Evolutionary conservation across 2,329 filamentous ascomycete species (phyloP).

Genomic region (Leptographium radiaticola): DNA sequence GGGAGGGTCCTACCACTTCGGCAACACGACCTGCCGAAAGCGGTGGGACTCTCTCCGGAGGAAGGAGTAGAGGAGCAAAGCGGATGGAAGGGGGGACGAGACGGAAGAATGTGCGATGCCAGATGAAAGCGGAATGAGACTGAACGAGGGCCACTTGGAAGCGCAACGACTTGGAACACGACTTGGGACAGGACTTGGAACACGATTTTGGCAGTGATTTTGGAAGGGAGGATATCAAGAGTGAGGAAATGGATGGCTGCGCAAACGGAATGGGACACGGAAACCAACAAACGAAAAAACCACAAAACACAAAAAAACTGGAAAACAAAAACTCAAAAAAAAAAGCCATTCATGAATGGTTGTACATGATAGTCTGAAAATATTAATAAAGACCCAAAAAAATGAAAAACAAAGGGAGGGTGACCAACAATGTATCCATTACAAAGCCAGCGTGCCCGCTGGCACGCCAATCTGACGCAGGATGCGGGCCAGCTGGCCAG

Average conservation of each 20-base stretch:
- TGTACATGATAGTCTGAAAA: background rate
- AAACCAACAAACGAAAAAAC: background rate
- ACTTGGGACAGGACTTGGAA: background rate
- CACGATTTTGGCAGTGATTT: background rate
- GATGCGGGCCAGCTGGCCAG: slow-evolving; percentile 23
- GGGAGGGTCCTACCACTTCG: slow-evolving; percentile 46
- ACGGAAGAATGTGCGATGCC: background rate
- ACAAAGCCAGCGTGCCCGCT: background rate
- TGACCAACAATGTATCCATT: too few species aligned
- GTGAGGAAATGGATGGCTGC: background rate
- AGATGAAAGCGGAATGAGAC: background rate
- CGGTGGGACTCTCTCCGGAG: slow-evolving; percentile 37
- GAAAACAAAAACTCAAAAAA: background rate
- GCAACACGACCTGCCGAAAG: slow-evolving; percentile 44
- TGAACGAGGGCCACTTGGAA: background rate
- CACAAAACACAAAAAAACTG: background rate
- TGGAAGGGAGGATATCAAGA: background rate
- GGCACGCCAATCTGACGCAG: slow-evolving; percentile 26
- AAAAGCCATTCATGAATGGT: background rate
- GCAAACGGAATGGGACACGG: background rate
- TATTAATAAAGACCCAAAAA: background rate
- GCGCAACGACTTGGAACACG: background rate
- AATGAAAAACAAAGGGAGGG: background rate
- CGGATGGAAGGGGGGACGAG: background rate
- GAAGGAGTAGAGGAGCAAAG: background rate